Percentiles rank a stretch among this genome's conserved stretches.
phyloP scores from a whole-genome alignment of 2,329 filamentous ascomycete genomes.

The Pseudocercospora macadamiae region DNA sequence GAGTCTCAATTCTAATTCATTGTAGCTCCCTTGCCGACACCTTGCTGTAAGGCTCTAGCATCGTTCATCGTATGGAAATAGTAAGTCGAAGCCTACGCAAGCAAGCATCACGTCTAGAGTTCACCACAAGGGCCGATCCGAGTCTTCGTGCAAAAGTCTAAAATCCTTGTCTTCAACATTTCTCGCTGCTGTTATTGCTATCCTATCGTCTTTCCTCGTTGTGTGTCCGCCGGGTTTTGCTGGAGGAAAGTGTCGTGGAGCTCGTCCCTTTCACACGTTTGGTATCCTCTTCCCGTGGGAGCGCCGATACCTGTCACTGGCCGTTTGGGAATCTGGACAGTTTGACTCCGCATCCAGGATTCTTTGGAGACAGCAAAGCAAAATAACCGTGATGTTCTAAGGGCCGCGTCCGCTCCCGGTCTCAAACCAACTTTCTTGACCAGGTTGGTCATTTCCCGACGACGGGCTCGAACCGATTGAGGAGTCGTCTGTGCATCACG shows the following conservation, averaged over 20 bases:
- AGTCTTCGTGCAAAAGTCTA: neutral
- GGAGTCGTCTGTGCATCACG: neutral
- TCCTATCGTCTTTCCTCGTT: neutral
- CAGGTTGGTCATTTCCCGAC: neutral
- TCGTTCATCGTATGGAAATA: too few species aligned
- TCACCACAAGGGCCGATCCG: neutral
- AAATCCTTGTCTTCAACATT: neutral
- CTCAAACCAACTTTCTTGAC: neutral
- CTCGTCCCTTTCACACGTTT: neutral
- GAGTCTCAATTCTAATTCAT: neutral
- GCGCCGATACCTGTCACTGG: neutral
- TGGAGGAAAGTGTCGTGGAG: neutral
- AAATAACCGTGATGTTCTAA: neutral
- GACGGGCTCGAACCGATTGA: neutral
- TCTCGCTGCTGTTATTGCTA: neutral
- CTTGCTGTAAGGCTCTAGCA: neutral
- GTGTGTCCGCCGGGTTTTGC: neutral
- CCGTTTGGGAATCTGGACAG: neutral
- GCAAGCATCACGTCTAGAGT: too few species aligned
- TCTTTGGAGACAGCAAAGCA: neutral
- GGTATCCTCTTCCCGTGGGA: neutral
- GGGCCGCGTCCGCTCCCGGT: conserved; percentile 2
- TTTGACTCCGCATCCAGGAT: neutral
- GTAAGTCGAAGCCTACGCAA: too few species aligned
- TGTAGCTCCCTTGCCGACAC: neutral